phyloP scores from a whole-genome alignment of 2,329 filamentous ascomycete genomes.

The Fusarium decemcellulare region DNA sequence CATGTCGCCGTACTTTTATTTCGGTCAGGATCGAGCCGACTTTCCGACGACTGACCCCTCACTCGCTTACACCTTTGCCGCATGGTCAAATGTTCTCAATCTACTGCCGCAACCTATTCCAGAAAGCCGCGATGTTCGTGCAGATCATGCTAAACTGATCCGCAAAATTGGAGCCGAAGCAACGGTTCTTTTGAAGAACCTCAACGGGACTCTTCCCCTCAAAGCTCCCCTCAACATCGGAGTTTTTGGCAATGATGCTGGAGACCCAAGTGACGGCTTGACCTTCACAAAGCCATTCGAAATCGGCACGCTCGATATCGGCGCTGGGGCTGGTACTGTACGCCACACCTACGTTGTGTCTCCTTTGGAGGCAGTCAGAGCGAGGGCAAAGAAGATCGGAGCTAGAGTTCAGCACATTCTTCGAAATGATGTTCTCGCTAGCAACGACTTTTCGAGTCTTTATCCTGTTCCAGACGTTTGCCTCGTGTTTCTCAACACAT shows the following conservation, averaged over 20 bases:
- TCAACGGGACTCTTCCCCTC: neutral
- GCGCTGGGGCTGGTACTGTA: neutral
- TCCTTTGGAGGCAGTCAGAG: too few relatives aligned
- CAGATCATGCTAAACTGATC: neutral
- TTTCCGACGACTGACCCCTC: conserved; percentile 60
- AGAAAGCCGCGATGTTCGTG: neutral
- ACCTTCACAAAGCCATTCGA: conserved; percentile 51
- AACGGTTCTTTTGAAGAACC: neutral
- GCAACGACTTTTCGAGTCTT: too few relatives aligned
- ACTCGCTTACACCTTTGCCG: conserved; percentile 52
- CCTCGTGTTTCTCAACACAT: too few relatives aligned
- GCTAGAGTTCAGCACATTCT: too few relatives aligned
- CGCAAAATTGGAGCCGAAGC: neutral
- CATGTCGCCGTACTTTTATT: conserved; percentile 62
- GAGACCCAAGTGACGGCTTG: neutral
- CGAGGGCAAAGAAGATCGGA: too few relatives aligned
- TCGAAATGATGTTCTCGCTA: too few relatives aligned
- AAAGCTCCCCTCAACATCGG: neutral
- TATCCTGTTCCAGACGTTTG: too few relatives aligned
- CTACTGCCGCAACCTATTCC: neutral
- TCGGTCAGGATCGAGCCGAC: conserved; percentile 59
- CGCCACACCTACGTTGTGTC: too few relatives aligned
- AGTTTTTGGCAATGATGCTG: neutral
- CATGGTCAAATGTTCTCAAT: neutral
- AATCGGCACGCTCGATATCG: neutral